Base-by-base conservation (phyloP, 306 rosid genomes). In the Glycine soja region DNA sequence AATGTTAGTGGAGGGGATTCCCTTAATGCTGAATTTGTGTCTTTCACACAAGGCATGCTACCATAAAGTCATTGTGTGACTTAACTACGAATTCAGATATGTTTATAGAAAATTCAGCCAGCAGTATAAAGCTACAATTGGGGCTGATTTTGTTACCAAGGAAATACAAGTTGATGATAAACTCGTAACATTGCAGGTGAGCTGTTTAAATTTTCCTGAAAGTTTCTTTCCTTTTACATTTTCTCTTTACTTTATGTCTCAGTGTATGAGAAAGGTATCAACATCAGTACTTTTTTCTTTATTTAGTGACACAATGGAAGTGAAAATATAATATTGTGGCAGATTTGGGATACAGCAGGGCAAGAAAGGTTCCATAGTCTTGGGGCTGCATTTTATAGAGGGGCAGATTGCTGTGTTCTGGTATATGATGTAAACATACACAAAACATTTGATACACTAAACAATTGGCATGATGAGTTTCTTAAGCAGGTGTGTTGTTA, bases 341-440 rank as follows among this genome's bases (percentile, higher is more conserved):
- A 95, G 99, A 88, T 95, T 83, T 95, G 99, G 99, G 99, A 95
- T 81, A 95, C 99, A 4, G 99, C 99, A 61, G 99, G 99, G 15
- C 97, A 92, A 51, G 99, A 95, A 72, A 89, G 94, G 89, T 95
- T 95, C 46, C 97, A 93, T 24, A 89, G 97, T 83, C 88, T 93
- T 24, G 97, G 97, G 0, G 87, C 92, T 73, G 97, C 97, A 66
- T 95, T 92, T 86, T 95, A 91, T 46, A 84, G 99, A 63, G 99
- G 98, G 2, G 91, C 98, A 51, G 98, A 94, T 87, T 94, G 98
- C 42, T 94, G 98, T 86, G 94, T 94, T 81, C 85, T 94, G 80
- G 97, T 92, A 3, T 94, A 88, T 79, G 98, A 94, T 83, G 91
- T 94, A 53, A 94, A 92, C 85, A 76, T 86, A 75, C 62, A 34